Base-by-base conservation (phyloP, 2,329 filamentous ascomycete genomes). In the Drechslera avenae region DNA sequence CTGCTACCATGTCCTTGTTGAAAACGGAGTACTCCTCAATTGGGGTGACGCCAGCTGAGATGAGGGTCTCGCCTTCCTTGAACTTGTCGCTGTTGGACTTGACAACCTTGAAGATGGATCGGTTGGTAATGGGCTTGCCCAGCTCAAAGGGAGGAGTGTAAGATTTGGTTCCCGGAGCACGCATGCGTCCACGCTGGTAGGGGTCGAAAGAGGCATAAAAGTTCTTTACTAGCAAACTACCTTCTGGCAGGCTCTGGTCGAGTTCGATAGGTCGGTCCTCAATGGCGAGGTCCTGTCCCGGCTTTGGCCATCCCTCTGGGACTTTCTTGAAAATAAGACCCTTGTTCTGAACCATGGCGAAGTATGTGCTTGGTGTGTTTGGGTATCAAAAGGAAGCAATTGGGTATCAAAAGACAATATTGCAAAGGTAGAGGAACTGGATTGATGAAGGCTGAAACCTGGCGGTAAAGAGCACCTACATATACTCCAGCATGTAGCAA, bases 131-230 rank as follows among this genome's bases (percentile, higher is more conserved):
- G 56, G 89, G 83, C 62, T 83, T 74, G 69, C 81, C 79, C 39
- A 89, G 72, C 13, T 79, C 69, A 66, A 86, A 90, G 2, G 87
- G 73, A 1, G 86, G 78, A 17, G 79, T 71, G 78, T 91, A 94
- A 8, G 88, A 91, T 75, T 88, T 84, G 68, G 76, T 64, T 30
- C 78, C 72, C 5, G 88, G 68, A 39, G 79, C 74, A 39, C 90
- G 86, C 88, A 96, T 92, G 61, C 84, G 83, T 54, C 88, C 88
- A 50, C 91, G 88, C 79, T 89, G 85, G 78, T 95, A 96, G 2
- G 91, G 91, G 73, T 96, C 91, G 76, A 88, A 88, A 33, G 89
- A 92, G 58, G 86, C 80, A 73, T 88, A 90, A 66, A 87, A 82
- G 62, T 88, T 83, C 76, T 90, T 83, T 58, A 87, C 76, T 26